These are phyloP conservation scores for Aspergillus sclerotioniger DNA, from an alignment of 495 filamentous ascomycete genomes.

Conservation along the genomic window DNA sequence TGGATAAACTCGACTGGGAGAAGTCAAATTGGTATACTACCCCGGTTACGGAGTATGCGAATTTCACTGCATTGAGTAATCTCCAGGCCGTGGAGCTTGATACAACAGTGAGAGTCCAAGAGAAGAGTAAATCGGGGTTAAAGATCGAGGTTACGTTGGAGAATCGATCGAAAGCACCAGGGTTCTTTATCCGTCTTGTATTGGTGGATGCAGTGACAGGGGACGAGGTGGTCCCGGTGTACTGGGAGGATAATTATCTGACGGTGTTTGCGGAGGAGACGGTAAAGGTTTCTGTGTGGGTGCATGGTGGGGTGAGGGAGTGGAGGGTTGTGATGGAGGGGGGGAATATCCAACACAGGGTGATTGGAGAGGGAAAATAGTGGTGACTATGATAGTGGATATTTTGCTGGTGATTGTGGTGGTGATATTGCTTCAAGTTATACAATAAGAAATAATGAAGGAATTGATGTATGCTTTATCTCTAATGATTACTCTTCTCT, in stretches of 20 bases:
- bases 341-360: slow-evolving; percentile 12
- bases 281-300: slow-evolving; percentile 25
- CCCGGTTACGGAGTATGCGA: slow-evolving; percentile 51
- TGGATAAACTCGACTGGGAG: slow-evolving; percentile 55
- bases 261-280: slow-evolving; percentile 57
- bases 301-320: not conserved
- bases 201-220: slow-evolving; percentile 37
- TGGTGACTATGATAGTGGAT: too few relatives aligned
- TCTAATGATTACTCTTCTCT: too few relatives aligned
- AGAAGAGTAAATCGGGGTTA: not conserved
- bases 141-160: slow-evolving; percentile 40
- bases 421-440: too few relatives aligned
- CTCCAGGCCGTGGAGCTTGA: slow-evolving; percentile 39
- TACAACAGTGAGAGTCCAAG: slow-evolving; percentile 13
- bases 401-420: too few relatives aligned
- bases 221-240: slow-evolving; percentile 49
- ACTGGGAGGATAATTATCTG: slow-evolving; percentile 63
- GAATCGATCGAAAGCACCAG: slow-evolving; percentile 51
- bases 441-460: too few relatives aligned
- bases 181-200: slow-evolving; percentile 55
- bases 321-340: slow-evolving; percentile 20
- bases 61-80: slow-evolving; percentile 49
- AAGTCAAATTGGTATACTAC: slow-evolving; percentile 59
- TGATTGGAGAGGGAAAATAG: not conserved
- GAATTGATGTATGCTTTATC: too few relatives aligned